Evolutionary conservation across 805 yeast genomes (phyloP).

Genomic region (Starmerella floris): DNA sequence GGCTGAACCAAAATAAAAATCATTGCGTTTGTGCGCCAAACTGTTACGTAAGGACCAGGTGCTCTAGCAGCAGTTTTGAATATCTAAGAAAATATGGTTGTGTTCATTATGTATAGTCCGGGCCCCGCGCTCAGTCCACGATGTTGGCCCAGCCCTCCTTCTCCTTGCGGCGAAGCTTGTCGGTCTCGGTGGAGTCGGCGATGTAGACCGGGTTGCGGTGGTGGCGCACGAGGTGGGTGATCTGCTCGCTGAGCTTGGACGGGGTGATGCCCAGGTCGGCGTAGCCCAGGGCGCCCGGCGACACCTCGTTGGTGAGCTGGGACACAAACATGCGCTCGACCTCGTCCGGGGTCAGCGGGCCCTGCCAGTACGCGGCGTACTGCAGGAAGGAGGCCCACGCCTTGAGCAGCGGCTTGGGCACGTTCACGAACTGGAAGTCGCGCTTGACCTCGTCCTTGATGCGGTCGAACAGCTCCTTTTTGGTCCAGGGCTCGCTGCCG

Average conservation of each 20-base stretch:
- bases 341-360: slow-evolving; percentile 51
- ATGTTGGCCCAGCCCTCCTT: slow-evolving; percentile 22
- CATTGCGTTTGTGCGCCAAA: too few relatives aligned
- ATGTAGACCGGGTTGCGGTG: slow-evolving; percentile 23
- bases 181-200: slow-evolving; percentile 23
- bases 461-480: slow-evolving; percentile 54
- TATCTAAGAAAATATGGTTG: too few relatives aligned
- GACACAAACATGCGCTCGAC: slow-evolving; percentile 58
- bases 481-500: slow-evolving; percentile 55
- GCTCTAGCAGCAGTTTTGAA: too few relatives aligned
- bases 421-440: slow-evolving; percentile 30
- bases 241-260: slow-evolving; percentile 38
- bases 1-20: too few relatives aligned
- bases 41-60: too few relatives aligned
- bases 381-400: slow-evolving; percentile 28
- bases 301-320: slow-evolving; percentile 39
- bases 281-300: slow-evolving; percentile 48
- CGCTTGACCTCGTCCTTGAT: slow-evolving; percentile 46
- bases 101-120: too few relatives aligned
- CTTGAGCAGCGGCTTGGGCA: slow-evolving; percentile 32
- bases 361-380: slow-evolving; percentile 35
- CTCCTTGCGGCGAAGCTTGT: slow-evolving; percentile 22
- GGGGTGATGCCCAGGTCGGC: slow-evolving; percentile 58
- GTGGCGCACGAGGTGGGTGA: slow-evolving; percentile 21
- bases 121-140: slow-evolving; percentile 20